Conservation (phyloP, 1,284 basidiomycete genomes). For the Coriolopsis trogii region DNA sequence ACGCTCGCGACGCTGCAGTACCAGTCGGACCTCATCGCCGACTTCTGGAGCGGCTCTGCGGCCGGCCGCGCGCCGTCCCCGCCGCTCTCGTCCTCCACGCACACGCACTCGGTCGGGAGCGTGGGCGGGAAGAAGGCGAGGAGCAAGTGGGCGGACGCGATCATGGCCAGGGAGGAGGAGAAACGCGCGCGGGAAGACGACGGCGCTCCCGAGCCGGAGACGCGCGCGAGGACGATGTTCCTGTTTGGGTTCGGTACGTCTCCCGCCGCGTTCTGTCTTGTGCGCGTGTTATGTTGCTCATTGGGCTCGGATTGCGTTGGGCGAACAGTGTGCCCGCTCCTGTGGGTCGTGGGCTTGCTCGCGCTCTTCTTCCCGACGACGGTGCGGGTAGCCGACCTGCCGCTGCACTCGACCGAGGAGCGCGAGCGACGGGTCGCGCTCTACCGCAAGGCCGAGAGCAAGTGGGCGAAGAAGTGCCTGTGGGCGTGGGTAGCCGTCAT, state of each 20-base stretch:
- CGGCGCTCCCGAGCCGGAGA: conserved; percentile 8
- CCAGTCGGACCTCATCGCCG: conserved; percentile 18
- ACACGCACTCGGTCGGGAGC: background rate
- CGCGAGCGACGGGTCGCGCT: conserved; percentile 10
- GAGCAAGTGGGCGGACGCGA: conserved; percentile 7
- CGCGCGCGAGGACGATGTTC: conserved; percentile 18
- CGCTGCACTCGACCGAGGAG: conserved; percentile 12
- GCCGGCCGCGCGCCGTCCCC: conserved; percentile 2
- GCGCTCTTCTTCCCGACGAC: conserved; percentile 12
- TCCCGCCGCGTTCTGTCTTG: background rate
- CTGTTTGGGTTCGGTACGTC: conserved; percentile 20
- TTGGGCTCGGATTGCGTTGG: background rate
- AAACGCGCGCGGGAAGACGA: background rate
- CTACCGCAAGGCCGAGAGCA: conserved; percentile 12
- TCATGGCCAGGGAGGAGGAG: conserved; percentile 1
- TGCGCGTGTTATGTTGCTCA: background rate
- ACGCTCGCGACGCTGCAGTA: conserved; percentile 12
- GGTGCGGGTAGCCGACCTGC: conserved; percentile 5
- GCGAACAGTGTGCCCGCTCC: conserved; percentile 11
- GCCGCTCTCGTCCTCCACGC: conserved; percentile 5
- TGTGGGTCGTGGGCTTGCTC: conserved; percentile 17
- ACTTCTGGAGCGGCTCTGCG: conserved; percentile 21
- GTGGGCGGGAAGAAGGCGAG: background rate
- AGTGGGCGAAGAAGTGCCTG: conserved; percentile 18
- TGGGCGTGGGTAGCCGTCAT: conserved; percentile 4